Base-by-base conservation (phyloP, 768 basidiomycete species). In the Multifurca ochricompacta region DNA sequence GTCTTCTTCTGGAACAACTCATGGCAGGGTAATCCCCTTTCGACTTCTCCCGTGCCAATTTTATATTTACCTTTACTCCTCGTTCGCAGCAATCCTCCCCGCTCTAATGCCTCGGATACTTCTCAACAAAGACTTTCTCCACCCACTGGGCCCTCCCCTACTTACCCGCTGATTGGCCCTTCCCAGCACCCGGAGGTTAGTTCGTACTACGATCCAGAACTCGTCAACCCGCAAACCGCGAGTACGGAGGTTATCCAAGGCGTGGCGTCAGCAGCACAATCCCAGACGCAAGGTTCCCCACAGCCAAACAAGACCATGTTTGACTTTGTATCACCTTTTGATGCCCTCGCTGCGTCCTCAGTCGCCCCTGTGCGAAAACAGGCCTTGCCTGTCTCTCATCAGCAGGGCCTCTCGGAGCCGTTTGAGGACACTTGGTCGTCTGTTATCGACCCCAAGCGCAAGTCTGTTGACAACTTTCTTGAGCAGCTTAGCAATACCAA, bases 321-420 rank as follows among this genome's bases (percentile, higher is more conserved):
- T 62, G 87, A 91, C 35, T 91, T 87, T 57, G 76, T 85, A 46
- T 89, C 87, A 45, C 83, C 90, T 2, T 91, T 91, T 62, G 89
- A 92, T 61, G 88, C 86, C 23, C 76, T 91, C 42, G 75, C 69
- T n/a, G 59, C 80, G 7, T 70, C 75, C n/a, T 65, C 77, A 9
- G 31, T 65, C 0, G 65, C 66, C 37, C 51, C 74, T 16, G 67
- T 77, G 73, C 87, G 88, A 66, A 88, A 87, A 65, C 81, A 85
- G 18, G 78, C 79, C 3, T 85, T 82, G 10, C 58, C 72, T 56
- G 50, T 60, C 41, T 63, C 42, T 71, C 73, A 42, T 16, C 63
- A 48, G 56, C 76, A 8, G 69, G 70, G 45, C 47, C 71, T 76
- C 32, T 74, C 71, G 50, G 67, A 73, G 43, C 76, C 73, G 46